phyloP scores from a whole-genome alignment of 257 asterid species.

The Craterostigma plantagineum region DNA sequence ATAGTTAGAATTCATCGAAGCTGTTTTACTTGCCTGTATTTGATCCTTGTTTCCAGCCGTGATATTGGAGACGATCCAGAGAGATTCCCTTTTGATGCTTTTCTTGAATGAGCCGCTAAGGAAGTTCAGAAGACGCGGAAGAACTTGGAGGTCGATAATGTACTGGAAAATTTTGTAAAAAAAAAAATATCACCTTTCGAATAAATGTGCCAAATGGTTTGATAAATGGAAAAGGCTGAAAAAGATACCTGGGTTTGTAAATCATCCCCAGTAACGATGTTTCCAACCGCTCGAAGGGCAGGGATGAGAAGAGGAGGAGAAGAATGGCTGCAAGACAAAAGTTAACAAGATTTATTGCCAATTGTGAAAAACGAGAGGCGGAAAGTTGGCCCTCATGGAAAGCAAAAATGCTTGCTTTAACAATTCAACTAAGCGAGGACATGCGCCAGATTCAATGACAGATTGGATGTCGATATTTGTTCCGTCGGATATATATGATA shows the following conservation, averaged over 20 bases:
- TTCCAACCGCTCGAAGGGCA: slow-evolving; percentile 81
- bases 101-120: slow-evolving; percentile 40
- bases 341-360: background rate
- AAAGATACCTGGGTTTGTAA: slow-evolving; percentile 59
- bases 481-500: slow-evolving; percentile 35
- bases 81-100: slow-evolving; percentile 73
- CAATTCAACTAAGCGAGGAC: slow-evolving; percentile 60
- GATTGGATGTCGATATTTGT: slow-evolving; percentile 72
- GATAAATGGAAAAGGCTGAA: background rate
- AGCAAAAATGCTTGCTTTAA: slow-evolving; percentile 36
- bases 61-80: slow-evolving; percentile 79
- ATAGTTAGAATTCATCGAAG: background rate
- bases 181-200: background rate
- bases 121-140: slow-evolving; percentile 40
- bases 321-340: slow-evolving; percentile 39
- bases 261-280: slow-evolving; percentile 92
- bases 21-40: slow-evolving; percentile 33
- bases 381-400: background rate
- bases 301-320: slow-evolving; percentile 75
- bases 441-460: slow-evolving; percentile 72
- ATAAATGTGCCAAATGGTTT: background rate
- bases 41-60: slow-evolving; percentile 68
- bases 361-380: background rate
- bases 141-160: slow-evolving; percentile 35
- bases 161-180: slow-evolving; percentile 16